Conservation (phyloP, 2,329 filamentous ascomycete species). For the Beauveria scarabaeidicola region DNA sequence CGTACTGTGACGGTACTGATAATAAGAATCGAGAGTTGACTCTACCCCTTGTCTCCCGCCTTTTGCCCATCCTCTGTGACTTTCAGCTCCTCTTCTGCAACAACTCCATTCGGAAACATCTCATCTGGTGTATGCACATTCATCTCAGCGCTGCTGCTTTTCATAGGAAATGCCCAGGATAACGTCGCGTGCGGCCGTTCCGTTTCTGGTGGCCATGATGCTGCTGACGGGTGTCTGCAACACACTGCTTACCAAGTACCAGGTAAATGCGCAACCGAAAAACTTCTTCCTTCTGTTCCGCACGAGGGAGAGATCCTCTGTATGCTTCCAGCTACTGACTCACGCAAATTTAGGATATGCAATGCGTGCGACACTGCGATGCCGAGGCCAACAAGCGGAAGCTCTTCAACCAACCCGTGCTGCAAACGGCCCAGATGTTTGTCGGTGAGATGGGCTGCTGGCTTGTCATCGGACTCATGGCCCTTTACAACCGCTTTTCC, state of each 20-base stretch:
- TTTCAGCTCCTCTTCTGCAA: neutral
- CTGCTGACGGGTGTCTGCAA: slow-evolving; percentile 93
- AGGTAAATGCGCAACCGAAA: slow-evolving; percentile 44
- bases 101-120: neutral
- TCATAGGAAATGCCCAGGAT: slow-evolving; percentile 35
- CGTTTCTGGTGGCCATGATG: slow-evolving; percentile 92
- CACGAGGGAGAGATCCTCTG: neutral
- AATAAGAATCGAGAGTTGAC: neutral
- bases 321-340: too few species aligned
- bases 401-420: slow-evolving; percentile 87
- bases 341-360: slow-evolving; percentile 61
- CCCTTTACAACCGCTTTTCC: slow-evolving; percentile 53
- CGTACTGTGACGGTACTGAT: too few species aligned
- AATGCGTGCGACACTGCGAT: slow-evolving; percentile 89
- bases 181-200: slow-evolving; percentile 64
- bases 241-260: slow-evolving; percentile 92
- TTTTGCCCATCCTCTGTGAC: neutral
- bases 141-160: neutral
- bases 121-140: neutral
- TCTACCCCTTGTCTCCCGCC: neutral
- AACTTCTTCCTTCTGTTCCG: slow-evolving; percentile 15
- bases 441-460: slow-evolving; percentile 93
- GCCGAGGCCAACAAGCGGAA: slow-evolving; percentile 52
- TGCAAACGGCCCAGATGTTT: slow-evolving; percentile 98
- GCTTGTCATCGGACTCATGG: slow-evolving; percentile 70